Evolutionary conservation across 768 basidiomycete genomes (phyloP), one percentile per base, ranked within the genome.

Genomic region (Boletus sp.): DNA sequence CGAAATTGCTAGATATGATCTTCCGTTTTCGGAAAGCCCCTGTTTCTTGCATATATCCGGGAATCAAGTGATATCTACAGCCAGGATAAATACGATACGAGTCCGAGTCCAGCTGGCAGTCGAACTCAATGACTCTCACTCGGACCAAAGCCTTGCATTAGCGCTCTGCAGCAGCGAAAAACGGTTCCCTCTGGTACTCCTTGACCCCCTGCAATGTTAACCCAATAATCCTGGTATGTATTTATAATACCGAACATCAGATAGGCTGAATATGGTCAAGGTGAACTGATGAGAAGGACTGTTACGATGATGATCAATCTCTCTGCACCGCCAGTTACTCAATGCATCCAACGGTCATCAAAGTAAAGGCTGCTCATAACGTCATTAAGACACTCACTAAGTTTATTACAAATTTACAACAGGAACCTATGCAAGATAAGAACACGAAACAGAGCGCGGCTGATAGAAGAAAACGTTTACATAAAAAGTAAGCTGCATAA

Each of bases 341-440:
- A 18, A 7, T 28, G 14, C 20, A 49, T 42, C 41, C 15, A n/a
- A 28, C 3, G 14, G 47, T 29, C 24, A 20, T 18, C 28, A 39
- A 20, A 30, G 1, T 6, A n/a, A 29, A n/a, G 30, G 7, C 11
- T 47, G 18, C 11, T 37, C 42, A 33, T 52, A 47, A 35, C 40
- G 36, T 51, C 52, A 69, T 67, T 59, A 67, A 46, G 41, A 50
- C 45, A 48, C 11, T 20, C 24, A 17, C 45, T 66, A 62, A 33
- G 33, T 32, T 32, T 17, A 59, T 61, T 67, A 69, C n/a, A n/a
- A n/a, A n/a, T n/a, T n/a, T n/a, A n/a, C 67, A 67, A 67, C 66
- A 67, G 30, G 24, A 54, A 29, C 49, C 20, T 55, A 56, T 56
- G 24, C 10, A 54, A 56, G 11, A 55, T 44, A 57, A 40, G 40